Base-by-base conservation (phyloP, 352 stramenopile species). In the Pythium aphanidermatum region DNA sequence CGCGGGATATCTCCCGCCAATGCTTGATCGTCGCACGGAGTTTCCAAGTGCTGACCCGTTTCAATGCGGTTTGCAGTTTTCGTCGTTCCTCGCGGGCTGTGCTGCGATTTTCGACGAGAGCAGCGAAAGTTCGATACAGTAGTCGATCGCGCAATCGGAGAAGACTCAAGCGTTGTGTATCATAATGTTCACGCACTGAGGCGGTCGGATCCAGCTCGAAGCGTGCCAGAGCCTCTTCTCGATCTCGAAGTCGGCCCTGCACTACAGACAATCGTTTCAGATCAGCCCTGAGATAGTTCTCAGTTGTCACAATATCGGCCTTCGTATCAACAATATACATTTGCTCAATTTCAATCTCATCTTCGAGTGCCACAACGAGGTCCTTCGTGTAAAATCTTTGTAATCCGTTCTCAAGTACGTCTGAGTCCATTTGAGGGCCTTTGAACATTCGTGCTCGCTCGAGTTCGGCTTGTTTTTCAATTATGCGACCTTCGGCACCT, bases 281-380 rank as follows among this genome's bases (percentile, higher is more conserved):
- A 33, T 89, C 79, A n/a, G 55, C 70, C 10, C 65, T 64, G n/a
- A 88, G 41, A 28, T 83, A 81, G 32, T 87, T 85, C 34, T 92
- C 75, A 4, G 83, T 67, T 41, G 74, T 65, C 5, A 87, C 55
- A 21, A 84, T 78, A 27, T 90, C 77, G 8, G 68, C 49, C 35
- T 92, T 92, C 4, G 74, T 70, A 30, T 92, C 76, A 2, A 83
- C 42, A 34, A 92, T 92, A 47, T 90, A 92, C n/a, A 88, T 62
- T 46, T 87, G 71, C 28, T 92, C 80, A 26, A 92, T 90, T 42
- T 84, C 75, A 16, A 92, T 72, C 45, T 92, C 80, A 54, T 92
- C 80, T 46, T 87, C 75, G 11, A 92, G 58, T 0, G 76, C 69
- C 2, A 84, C 45, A 1, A 92, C 57, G 9, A 92, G 47, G 19